Conservation (phyloP, 225 moss, liverwort and hornwort genomes). For the Asterella californica region DNA sequence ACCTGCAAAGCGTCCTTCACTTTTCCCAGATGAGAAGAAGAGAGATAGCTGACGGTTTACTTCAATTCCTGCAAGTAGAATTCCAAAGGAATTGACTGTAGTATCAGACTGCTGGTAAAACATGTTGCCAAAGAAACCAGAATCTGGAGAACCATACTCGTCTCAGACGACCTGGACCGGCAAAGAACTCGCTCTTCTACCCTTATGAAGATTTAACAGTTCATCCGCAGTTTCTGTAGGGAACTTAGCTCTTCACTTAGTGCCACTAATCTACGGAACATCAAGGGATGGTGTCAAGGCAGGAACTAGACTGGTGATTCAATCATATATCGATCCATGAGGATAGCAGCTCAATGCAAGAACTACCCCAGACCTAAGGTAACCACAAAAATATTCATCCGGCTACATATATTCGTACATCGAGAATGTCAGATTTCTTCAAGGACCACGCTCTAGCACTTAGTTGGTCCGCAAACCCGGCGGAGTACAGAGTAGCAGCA, state of each 20-base stretch:
- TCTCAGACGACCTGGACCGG: not conserved
- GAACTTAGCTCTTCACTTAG: too few relatives aligned
- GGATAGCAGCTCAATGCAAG: too few relatives aligned
- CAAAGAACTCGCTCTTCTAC: not conserved
- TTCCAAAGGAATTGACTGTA: not conserved
- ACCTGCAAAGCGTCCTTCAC: slow-evolving; percentile 98
- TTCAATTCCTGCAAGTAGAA: slow-evolving; percentile 58
- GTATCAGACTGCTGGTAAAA: not conserved
- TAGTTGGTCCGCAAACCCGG: too few relatives aligned
- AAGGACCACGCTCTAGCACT: too few relatives aligned
- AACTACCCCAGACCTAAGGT: too few relatives aligned
- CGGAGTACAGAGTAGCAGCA: too few relatives aligned
- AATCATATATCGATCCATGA: too few relatives aligned
- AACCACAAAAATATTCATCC: too few relatives aligned
- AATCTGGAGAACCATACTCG: not conserved
- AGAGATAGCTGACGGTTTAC: slow-evolving; percentile 72
- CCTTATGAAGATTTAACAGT: not conserved
- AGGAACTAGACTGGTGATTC: too few relatives aligned
- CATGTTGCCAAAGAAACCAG: not conserved
- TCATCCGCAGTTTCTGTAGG: not conserved
- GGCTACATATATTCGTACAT: too few relatives aligned
- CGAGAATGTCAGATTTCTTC: too few relatives aligned
- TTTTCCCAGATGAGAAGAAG: slow-evolving; percentile 76
- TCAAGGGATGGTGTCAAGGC: not conserved
- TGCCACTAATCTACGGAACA: too few relatives aligned